Base-by-base conservation (phyloP, 345 rosid species). In the Syzygium jambos region DNA sequence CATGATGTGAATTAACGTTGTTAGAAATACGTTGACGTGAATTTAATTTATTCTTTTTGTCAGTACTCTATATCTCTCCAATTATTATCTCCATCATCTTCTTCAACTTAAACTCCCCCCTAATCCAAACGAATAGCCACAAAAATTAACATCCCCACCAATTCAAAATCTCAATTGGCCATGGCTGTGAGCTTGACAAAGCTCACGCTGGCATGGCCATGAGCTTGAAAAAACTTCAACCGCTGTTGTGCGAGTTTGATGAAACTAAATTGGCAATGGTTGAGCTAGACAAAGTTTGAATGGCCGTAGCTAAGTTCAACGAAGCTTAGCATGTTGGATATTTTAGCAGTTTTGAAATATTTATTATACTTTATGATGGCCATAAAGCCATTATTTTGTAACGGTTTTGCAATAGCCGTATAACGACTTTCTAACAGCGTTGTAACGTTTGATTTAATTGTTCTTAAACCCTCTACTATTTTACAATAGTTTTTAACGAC, bases 1-100 rank as follows among this genome's bases (percentile, higher is more conserved):
- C 19, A 61, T 61, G 34, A 61, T 15, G 27, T n/a, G 9, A 17
- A 16, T 61, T 13, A n/a, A 3, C 13, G 3, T 61, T 5, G 68
- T n/a, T 61, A 61, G 34, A 61, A 61, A 61, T 61, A 27, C 7
- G 17, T 61, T 61, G 68, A 61, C 68, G 6, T n/a, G 34, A 61
- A 27, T 59, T 59, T n/a, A 11, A 11, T 11, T 11, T 11, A 1
- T 27, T 9, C 4, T 9, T 9, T 23, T 0, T 56, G 1, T 6
- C 7, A 52, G 5, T 25, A 3, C 5, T 34, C 38, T 34, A 34
- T 57, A n/a, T 61, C 68, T 12, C 68, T 12, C 34, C 68, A n/a
- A 61, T 17, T 2, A 61, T 61, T 17, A 61, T 61, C 34, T 17
- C 34, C 30, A 11, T 61, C 23, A 27, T n/a, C 34, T 57, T 61